Conservation (phyloP, 75 land plant species). For the Ceratopteris richardii region DNA sequence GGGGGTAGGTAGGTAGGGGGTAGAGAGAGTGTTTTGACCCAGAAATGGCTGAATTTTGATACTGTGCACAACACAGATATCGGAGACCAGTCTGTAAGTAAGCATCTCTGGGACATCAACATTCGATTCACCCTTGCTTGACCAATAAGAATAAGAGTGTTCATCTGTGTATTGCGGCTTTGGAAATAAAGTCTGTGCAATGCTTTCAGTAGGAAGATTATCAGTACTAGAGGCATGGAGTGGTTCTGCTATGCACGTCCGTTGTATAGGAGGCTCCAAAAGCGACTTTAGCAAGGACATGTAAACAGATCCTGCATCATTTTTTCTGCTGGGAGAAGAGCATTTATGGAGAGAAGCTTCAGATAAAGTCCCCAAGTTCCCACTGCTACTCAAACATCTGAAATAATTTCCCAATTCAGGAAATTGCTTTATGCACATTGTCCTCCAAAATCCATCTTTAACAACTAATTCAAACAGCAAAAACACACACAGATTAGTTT, state of each 20-base stretch:
- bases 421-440: slow-evolving; percentile 20
- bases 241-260: slow-evolving; percentile 39
- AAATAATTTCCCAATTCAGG: slow-evolving; percentile 20
- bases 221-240: slow-evolving; percentile 92
- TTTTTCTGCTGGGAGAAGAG: too few relatives aligned
- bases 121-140: slow-evolving; percentile 59
- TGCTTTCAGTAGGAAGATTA: slow-evolving; percentile 73
- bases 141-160: slow-evolving; percentile 76
- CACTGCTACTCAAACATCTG: not conserved
- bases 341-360: too few relatives aligned
- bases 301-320: slow-evolving; percentile 19
- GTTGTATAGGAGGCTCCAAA: slow-evolving; percentile 4
- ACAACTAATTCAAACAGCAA: slow-evolving; percentile 15
- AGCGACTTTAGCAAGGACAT: slow-evolving; percentile 23
- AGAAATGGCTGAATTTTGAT: slow-evolving; percentile 60
- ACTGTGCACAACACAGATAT: slow-evolving; percentile 63
- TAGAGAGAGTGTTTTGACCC: too few relatives aligned
- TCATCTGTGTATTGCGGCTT: slow-evolving; percentile 22
- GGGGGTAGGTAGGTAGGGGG: too few relatives aligned
- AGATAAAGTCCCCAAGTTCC: slow-evolving; percentile 10
- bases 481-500: not conserved
- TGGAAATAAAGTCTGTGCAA: slow-evolving; percentile 57
- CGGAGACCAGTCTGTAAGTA: slow-evolving; percentile 47
- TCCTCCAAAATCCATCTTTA: slow-evolving; percentile 25
- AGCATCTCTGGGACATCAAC: slow-evolving; percentile 56